Evolutionary conservation across 306 rosid genomes (phyloP), one percentile per base, ranked within the genome.

Genomic region (Psophocarpus tetragonolobus): DNA sequence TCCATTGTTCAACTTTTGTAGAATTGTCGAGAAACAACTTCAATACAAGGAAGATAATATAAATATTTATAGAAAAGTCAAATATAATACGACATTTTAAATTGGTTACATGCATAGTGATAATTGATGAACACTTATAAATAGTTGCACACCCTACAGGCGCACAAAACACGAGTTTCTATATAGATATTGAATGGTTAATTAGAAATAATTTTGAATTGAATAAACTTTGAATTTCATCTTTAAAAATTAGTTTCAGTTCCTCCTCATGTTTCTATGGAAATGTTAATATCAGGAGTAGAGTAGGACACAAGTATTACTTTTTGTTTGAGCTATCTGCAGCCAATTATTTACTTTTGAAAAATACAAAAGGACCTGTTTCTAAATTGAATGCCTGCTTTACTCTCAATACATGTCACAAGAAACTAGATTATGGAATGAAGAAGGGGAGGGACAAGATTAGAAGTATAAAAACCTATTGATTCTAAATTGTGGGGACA

Each of bases 21-120:
- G 5, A 47, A 32, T 63, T 47, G 50, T 27, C 14, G 14, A 50
- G 24, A 35, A 65, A 76, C 74, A 65, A 51, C 69, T 68, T n/a
- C 45, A 35, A 35, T 10, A 41, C 13, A 42, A 61, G 57, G 36
- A 41, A 74, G 60, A n/a, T n/a, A n/a, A n/a, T n/a, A n/a, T n/a
- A n/a, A n/a, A n/a, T n/a, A n/a, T n/a, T n/a, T n/a, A n/a, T n/a
- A 63, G 58, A 29, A 63, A 47, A 56, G 21, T 8, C 57, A 50
- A 58, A 51, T 26, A 11, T 71, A 44, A 54, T 71, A 45, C 8
- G 64, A 76, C 57, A 41, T 56, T 11, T 21, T 70, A n/a, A 56
- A 60, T 47, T 33, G 11, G 15, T n/a, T 15, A 33, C 17, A 20
- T 50, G 27, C 21, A 65, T 5, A 65, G 33, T 2, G 11, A 11